A percentile compares a stretch with the other conserved stretches of the same genome.
phyloP scores from a whole-genome alignment of 805 yeast species.

The Zygoascus ofunaensis region DNA sequence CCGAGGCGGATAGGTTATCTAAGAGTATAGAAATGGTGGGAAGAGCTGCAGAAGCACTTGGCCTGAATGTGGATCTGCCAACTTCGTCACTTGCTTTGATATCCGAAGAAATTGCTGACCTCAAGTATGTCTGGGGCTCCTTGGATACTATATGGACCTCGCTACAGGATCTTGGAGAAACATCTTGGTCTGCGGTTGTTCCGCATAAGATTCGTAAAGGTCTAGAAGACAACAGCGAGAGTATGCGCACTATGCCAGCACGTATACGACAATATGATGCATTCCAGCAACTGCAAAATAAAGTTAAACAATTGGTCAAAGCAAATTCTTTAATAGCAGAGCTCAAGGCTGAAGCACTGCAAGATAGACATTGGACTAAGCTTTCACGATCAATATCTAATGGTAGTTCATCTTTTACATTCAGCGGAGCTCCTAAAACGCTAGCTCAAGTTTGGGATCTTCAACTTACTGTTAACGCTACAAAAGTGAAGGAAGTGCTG shows the following conservation, averaged over 20 bases:
- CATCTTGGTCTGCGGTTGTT: conserved; percentile 43
- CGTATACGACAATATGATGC: conserved; percentile 60
- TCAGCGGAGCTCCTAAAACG: conserved; percentile 15
- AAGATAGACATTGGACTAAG: conserved; percentile 57
- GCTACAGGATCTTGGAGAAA: conserved; percentile 34
- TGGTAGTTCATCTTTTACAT: not conserved
- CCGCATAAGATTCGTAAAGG: conserved; percentile 37
- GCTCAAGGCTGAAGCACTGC: conserved; percentile 48
- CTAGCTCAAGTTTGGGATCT: conserved; percentile 58
- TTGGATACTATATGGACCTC: conserved; percentile 43
- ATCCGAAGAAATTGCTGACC: conserved; percentile 44
- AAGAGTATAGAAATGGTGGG: conserved; percentile 19
- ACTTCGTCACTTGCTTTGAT: conserved; percentile 26
- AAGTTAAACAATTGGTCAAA: conserved; percentile 35
- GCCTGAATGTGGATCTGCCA: conserved; percentile 26
- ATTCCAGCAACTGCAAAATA: conserved; percentile 46
- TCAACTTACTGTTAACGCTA: conserved; percentile 39
- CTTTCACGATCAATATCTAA: conserved; percentile 10
- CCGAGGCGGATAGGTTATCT: conserved; percentile 11
- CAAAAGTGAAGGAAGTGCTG: conserved; percentile 39
- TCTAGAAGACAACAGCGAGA: conserved; percentile 42
- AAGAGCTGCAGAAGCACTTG: conserved; percentile 31
- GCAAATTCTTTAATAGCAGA: conserved; percentile 34
- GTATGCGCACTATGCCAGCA: conserved; percentile 45
- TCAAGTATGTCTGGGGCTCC: conserved; percentile 55